Evolutionary conservation across 805 yeast genomes (phyloP).

Genomic region (Metschnikowia peoriensis): DNA sequence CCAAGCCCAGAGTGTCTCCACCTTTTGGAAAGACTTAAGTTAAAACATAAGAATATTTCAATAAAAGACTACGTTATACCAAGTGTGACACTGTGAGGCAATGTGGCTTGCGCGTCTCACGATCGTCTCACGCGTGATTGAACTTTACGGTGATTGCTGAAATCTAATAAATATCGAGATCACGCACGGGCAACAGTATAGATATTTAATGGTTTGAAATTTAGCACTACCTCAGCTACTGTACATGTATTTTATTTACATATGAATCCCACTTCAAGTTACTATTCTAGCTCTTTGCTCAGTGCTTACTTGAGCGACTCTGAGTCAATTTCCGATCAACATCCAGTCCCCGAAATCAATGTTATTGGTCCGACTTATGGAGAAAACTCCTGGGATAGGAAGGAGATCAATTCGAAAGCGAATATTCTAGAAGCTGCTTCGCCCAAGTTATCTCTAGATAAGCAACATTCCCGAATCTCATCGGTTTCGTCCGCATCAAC

Average conservation of each 20-base stretch:
- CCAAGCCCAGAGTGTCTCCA: too few relatives aligned
- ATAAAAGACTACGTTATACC: too few relatives aligned
- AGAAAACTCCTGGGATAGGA: not conserved
- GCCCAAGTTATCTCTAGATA: not conserved
- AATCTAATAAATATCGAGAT: too few relatives aligned
- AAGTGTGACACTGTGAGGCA: too few relatives aligned
- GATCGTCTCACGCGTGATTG: not conserved
- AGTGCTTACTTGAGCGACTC: slow-evolving; percentile 10
- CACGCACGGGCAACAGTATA: too few relatives aligned
- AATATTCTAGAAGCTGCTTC: not conserved
- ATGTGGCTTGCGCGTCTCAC: not conserved
- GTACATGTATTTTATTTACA: too few relatives aligned
- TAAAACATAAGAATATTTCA: too few relatives aligned
- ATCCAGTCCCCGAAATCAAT: not conserved
- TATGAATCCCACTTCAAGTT: slow-evolving; percentile 1
- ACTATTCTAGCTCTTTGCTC: slow-evolving; percentile 11
- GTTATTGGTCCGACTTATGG: not conserved
- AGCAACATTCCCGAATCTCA: not conserved
- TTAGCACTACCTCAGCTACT: too few relatives aligned
- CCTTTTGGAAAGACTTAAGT: too few relatives aligned
- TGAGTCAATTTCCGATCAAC: not conserved
- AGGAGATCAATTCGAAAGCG: not conserved
- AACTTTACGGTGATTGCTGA: too few relatives aligned
- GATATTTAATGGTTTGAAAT: too few relatives aligned
- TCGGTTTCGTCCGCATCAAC: slow-evolving; percentile 5